These are phyloP conservation scores for Polygonum maritimum DNA, from an alignment of 148 eudicot species.

Conservation along the genomic window DNA sequence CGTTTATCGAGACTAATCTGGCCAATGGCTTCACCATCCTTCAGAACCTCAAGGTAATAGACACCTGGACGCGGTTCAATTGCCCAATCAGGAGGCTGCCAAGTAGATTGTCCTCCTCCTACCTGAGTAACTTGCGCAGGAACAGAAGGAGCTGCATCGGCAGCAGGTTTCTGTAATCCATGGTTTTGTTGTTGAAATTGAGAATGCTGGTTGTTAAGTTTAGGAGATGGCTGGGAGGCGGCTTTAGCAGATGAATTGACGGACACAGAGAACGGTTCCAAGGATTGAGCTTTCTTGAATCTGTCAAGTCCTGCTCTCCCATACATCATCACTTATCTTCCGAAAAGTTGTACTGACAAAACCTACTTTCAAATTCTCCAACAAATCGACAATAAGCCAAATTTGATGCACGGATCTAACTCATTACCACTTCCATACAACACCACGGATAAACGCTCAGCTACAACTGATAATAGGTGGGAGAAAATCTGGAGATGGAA, in stretches of 20 bases:
- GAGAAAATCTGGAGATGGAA: not conserved
- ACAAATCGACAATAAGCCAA: not conserved
- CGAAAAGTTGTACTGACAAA: not conserved
- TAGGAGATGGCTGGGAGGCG: conserved; percentile 23
- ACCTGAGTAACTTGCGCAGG: conserved; percentile 43
- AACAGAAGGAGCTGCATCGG: conserved; percentile 27
- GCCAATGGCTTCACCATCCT: conserved; percentile 73
- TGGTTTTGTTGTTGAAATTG: conserved; percentile 21
- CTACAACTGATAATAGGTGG: not conserved
- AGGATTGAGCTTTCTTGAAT: conserved; percentile 80
- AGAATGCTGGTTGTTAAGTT: conserved; percentile 20
- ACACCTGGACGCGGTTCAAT: conserved; percentile 90
- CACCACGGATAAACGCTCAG: not conserved
- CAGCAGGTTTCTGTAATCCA: conserved; percentile 20
- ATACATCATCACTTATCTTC: conserved; percentile 38
- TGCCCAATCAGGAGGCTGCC: conserved; percentile 99
- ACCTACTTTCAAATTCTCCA: not conserved
- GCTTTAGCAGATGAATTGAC: conserved; percentile 31
- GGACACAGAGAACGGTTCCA: conserved; percentile 71
- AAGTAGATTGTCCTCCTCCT: conserved; percentile 84
- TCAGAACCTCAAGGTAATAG: conserved; percentile 77
- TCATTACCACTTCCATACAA: not conserved
- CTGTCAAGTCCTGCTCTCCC: conserved; percentile 89
- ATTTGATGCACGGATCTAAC: not conserved
- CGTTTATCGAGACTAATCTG: conserved; percentile 58